These are phyloP conservation scores for Sugiyamaella chiloensis DNA, from an alignment of 805 yeast species.

Conservation along the genomic window DNA sequence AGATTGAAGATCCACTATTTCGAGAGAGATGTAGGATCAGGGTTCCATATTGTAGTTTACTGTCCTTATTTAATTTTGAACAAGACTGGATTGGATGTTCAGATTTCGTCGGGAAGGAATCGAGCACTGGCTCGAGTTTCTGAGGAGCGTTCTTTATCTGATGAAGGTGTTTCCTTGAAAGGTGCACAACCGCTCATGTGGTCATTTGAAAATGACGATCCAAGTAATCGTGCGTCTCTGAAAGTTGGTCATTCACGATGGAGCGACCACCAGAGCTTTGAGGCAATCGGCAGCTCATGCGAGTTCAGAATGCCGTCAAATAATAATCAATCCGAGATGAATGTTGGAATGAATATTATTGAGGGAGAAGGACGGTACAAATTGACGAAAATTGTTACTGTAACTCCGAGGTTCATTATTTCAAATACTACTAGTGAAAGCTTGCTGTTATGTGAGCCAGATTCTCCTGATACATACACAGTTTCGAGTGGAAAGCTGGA, in stretches of 20 bases:
- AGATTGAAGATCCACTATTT: conserved; percentile 62
- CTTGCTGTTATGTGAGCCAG: conserved; percentile 63
- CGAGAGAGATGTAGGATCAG: conserved; percentile 48
- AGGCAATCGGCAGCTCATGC: conserved; percentile 80
- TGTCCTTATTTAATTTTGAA: conserved; percentile 84
- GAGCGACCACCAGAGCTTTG: conserved; percentile 76
- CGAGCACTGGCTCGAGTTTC: conserved; percentile 42
- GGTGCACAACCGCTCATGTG: conserved; percentile 66
- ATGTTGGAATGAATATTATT: conserved; percentile 61
- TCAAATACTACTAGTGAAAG: conserved; percentile 57
- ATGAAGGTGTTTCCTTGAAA: conserved; percentile 24
- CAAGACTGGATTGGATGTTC: conserved; percentile 66
- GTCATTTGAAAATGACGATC: conserved; percentile 67
- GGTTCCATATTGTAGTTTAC: conserved; percentile 65
- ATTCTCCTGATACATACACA: conserved; percentile 46
- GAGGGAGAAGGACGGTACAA: conserved; percentile 87
- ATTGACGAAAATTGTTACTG: conserved; percentile 68
- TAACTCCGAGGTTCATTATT: conserved; percentile 80
- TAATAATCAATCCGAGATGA: conserved; percentile 48
- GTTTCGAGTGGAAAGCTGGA: conserved; percentile 25
- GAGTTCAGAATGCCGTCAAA: conserved; percentile 46
- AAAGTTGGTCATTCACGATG: conserved; percentile 65
- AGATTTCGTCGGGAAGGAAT: conserved; percentile 53
- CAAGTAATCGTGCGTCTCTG: conserved; percentile 63
- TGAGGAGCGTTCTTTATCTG: conserved; percentile 14